Evolutionary conservation across 441 rosid genomes (phyloP).

Genomic region (Macaranga tanarius): DNA sequence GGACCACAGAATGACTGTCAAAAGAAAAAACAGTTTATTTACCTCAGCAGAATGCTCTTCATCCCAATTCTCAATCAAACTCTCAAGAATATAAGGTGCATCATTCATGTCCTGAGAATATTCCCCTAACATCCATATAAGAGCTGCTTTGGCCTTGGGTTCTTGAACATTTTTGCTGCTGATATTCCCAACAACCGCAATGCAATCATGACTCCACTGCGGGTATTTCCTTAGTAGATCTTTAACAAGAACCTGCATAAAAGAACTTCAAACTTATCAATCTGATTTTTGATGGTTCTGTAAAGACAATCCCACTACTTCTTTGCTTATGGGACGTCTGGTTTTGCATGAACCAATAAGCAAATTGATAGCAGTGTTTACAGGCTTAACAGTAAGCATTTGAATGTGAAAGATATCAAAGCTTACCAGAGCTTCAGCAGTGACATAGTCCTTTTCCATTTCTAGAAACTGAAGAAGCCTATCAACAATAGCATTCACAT

Average conservation of each 20-base stretch:
- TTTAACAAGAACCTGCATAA: conserved; percentile 88
- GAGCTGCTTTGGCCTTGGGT: conserved; percentile 95
- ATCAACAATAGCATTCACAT: conserved; percentile 97
- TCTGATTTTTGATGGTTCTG: conserved; percentile 9
- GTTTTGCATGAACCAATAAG: conserved; percentile 2
- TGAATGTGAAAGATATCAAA: conserved; percentile 10
- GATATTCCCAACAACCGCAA: conserved; percentile 97
- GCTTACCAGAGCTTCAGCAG: conserved; percentile 91
- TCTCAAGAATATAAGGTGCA: conserved; percentile 90
- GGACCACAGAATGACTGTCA: not conserved
- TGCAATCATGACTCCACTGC: conserved; percentile 99
- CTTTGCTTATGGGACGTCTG: not conserved
- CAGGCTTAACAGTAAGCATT: conserved; percentile 5
- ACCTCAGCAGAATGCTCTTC: conserved; percentile 96
- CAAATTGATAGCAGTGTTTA: not conserved
- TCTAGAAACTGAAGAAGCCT: conserved; percentile 98
- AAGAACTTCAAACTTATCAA: conserved; percentile 25
- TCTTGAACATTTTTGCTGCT: conserved; percentile 89
- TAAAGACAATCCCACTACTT: not conserved
- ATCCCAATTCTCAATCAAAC: conserved; percentile 87
- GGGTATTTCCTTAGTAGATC: conserved; percentile 97
- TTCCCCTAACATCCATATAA: conserved; percentile 99
- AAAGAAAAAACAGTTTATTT: conserved; percentile 8
- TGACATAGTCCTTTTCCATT: conserved; percentile 98
- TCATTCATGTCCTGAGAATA: conserved; percentile 97